phyloP scores from a whole-genome alignment of 495 filamentous ascomycete species.

The Aspergillus cristatus region DNA sequence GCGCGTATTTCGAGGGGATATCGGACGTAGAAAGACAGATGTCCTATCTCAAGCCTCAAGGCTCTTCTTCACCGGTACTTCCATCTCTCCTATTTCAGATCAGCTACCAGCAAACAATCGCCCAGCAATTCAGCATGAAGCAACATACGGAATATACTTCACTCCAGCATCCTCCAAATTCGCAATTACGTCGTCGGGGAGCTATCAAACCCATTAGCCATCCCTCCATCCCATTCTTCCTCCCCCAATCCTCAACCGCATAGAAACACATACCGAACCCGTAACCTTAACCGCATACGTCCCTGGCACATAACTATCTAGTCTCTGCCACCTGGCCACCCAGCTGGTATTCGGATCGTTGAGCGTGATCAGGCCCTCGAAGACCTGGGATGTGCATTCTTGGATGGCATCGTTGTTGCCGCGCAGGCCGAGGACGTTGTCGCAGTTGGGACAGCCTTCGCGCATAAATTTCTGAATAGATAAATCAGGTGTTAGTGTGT shows the following conservation, averaged over 20 bases:
- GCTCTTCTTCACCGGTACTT: conserved; percentile 41
- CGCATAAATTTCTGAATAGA: conserved; percentile 74
- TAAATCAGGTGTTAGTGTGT: conserved; percentile 2
- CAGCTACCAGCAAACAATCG: not conserved
- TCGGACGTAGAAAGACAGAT: too few species aligned
- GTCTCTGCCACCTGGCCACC: conserved; percentile 91
- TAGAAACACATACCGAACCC: conserved; percentile 56
- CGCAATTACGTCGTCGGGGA: conserved; percentile 55
- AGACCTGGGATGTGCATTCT: conserved; percentile 91
- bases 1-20: too few species aligned
- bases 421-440: conserved; percentile 73
- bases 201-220: too few species aligned
- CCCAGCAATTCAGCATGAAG: not conserved
- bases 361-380: conserved; percentile 77
- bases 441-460: conserved; percentile 94
- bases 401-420: conserved; percentile 70
- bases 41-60: too few species aligned
- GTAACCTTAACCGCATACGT: conserved; percentile 91
- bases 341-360: conserved; percentile 71
- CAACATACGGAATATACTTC: conserved; percentile 55
- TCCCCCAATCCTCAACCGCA: not conserved
- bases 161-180: conserved; percentile 59
- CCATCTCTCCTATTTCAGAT: conserved; percentile 34
- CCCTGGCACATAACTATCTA: conserved; percentile 76
- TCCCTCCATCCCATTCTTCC: not conserved